These are phyloP conservation scores for Metarhizium album DNA, from an alignment of 2,329 filamentous ascomycete species.

Conservation along the genomic window DNA sequence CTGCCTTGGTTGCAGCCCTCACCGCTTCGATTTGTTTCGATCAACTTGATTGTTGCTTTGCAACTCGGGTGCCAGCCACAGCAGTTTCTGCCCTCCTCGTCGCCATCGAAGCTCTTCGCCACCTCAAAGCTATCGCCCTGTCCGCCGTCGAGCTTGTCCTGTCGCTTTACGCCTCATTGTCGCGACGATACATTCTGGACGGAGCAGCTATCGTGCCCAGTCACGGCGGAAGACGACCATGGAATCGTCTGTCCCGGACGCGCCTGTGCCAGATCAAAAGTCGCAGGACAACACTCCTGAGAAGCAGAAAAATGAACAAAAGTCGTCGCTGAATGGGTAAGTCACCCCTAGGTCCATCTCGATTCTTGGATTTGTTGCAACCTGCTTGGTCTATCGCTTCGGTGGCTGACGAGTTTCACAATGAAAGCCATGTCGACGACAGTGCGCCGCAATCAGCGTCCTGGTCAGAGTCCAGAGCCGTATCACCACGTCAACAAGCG, in stretches of 20 bases:
- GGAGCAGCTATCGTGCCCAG: neutral
- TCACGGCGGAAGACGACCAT: conserved; percentile 36
- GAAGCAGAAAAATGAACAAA: conserved; percentile 21
- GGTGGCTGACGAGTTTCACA: conserved; percentile 1
- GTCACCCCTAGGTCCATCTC: conserved; percentile 10
- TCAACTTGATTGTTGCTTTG: neutral
- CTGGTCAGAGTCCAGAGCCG: conserved; percentile 7
- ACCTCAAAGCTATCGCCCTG: neutral
- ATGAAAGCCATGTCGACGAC: conserved; percentile 2
- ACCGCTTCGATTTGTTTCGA: neutral
- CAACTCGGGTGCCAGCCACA: neutral
- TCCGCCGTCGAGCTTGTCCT: conserved; percentile 8
- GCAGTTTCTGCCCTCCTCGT: neutral
- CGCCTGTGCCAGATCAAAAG: conserved; percentile 36
- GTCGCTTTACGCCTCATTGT: conserved; percentile 12
- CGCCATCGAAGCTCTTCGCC: neutral
- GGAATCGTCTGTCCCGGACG: conserved; percentile 37
- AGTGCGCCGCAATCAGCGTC: conserved; percentile 9
- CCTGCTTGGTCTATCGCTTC: neutral
- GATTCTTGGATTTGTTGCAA: conserved; percentile 1
- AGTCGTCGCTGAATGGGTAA: conserved; percentile 28
- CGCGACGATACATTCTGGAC: neutral
- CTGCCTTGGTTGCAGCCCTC: neutral
- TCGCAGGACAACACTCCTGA: conserved; percentile 20
- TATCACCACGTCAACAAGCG: conserved; percentile 3